Percentiles rank a stretch among this genome's conserved stretches.
Conservation (phyloP, 2,329 filamentous ascomycete genomes). For the Hypocrella siamensis region DNA sequence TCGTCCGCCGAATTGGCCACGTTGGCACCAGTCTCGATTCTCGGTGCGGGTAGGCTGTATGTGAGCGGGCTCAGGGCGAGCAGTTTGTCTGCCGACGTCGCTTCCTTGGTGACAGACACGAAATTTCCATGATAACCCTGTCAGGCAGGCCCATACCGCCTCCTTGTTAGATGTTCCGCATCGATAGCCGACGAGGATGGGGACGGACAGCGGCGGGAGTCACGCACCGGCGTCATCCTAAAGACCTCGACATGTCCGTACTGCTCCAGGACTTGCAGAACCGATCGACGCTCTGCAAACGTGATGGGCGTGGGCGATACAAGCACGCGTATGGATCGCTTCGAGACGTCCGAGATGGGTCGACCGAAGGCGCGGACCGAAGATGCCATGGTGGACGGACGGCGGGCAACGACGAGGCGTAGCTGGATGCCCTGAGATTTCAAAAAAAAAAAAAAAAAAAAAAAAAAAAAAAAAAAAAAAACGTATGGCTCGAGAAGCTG, state of each 20-base stretch:
- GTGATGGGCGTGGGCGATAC: slow-evolving; percentile 34
- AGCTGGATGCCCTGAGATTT: no score
- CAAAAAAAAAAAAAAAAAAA: no score
- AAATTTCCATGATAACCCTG: slow-evolving; percentile 33
- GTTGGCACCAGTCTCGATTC: slow-evolving; percentile 13
- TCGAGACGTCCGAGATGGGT: slow-evolving; percentile 11
- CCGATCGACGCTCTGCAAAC: slow-evolving; percentile 38
- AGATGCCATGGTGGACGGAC: slow-evolving; percentile 4
- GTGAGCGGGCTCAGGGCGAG: slow-evolving; percentile 28
- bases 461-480: no score
- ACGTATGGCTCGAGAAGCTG: no score
- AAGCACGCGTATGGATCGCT: slow-evolving; percentile 30
- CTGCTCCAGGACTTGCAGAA: slow-evolving; percentile 34
- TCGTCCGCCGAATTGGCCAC: slow-evolving; percentile 15
- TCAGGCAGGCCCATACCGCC: no score
- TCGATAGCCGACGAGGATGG: background rate
- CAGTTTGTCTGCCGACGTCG: slow-evolving; percentile 22
- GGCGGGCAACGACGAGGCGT: no score
- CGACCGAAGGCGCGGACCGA: slow-evolving; percentile 4
- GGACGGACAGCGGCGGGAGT: background rate
- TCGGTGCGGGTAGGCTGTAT: slow-evolving; percentile 22
- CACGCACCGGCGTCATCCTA: slow-evolving; percentile 16
- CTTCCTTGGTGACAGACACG: slow-evolving; percentile 28
- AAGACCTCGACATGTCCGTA: slow-evolving; percentile 36
- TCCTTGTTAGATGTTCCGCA: no score